Evolutionary conservation across 2,329 filamentous ascomycete species (phyloP).

Genomic region (Fusarium haematococcum): DNA sequence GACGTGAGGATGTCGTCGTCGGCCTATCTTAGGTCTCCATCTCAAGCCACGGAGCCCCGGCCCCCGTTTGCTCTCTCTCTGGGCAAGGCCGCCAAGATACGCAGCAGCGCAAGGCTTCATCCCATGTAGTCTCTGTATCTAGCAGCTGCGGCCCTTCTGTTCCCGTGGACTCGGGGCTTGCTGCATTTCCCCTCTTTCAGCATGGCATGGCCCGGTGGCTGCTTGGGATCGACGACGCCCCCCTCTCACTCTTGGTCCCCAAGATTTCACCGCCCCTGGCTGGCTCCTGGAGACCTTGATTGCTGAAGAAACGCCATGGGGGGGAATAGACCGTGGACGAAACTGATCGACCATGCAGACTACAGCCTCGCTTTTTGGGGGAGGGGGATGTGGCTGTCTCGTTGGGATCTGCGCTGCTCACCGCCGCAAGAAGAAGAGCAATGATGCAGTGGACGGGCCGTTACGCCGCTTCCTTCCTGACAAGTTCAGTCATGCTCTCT

Average conservation of each 20-base stretch:
- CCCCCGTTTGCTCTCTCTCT: neutral
- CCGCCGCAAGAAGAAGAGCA: slow-evolving; percentile 22
- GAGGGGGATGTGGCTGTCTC: slow-evolving; percentile 16
- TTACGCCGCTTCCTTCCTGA: slow-evolving; percentile 13
- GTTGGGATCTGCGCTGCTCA: slow-evolving; percentile 17
- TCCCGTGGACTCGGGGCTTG: neutral
- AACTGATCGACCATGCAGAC: slow-evolving; percentile 22
- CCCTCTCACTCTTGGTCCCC: neutral
- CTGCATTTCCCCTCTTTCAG: neutral
- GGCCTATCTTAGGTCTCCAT: neutral
- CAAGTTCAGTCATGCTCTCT: neutral
- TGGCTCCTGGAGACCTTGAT: neutral
- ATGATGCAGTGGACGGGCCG: slow-evolving; percentile 17
- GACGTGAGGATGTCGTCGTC: slow-evolving; percentile 2
- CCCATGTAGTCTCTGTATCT: neutral
- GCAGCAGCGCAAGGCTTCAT: neutral
- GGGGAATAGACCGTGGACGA: neutral
- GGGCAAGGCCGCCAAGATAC: neutral
- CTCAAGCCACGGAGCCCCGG: neutral
- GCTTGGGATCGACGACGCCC: neutral
- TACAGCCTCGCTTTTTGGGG: slow-evolving; percentile 29
- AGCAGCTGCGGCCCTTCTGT: neutral
- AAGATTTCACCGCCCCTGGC: slow-evolving; percentile 29
- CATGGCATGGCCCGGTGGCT: neutral
- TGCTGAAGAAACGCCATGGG: slow-evolving; percentile 9